Conservation (phyloP, 139 green algal species). For the Chlamydomonas eustigma region DNA sequence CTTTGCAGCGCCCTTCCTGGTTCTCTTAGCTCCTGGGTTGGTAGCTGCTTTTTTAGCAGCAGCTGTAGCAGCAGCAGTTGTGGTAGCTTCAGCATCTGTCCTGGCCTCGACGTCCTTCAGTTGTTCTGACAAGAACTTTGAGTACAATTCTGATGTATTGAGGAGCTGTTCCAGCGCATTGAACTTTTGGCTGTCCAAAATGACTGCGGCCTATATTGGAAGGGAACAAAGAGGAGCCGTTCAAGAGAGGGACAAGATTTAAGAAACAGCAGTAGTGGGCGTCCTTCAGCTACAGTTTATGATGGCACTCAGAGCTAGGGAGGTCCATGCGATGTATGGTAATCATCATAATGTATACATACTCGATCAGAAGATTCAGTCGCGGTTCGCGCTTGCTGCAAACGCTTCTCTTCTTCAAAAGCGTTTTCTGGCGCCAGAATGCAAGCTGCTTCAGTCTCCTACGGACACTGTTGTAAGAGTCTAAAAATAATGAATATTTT, state of each 20-base stretch:
- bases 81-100: conserved; percentile 12
- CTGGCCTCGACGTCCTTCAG: conserved; percentile 30
- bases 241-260: too few species aligned
- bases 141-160: conserved; percentile 76
- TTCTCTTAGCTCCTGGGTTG: conserved; percentile 10
- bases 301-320: too few species aligned
- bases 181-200: conserved; percentile 6
- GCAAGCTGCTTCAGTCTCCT: conserved; percentile 50
- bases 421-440: conserved; percentile 45
- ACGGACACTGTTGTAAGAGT: not conserved
- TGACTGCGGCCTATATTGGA: too few species aligned
- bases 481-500: too few species aligned
- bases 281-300: too few species aligned
- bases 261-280: too few species aligned
- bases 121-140: conserved; percentile 81
- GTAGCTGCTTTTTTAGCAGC: not conserved
- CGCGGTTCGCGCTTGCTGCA: conserved; percentile 48
- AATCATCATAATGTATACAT: too few species aligned
- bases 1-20: conserved; percentile 1
- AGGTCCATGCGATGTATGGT: too few species aligned
- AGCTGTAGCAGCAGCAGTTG: not conserved
- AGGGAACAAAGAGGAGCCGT: too few species aligned
- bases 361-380: too few species aligned
- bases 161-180: conserved; percentile 30
- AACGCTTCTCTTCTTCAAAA: conserved; percentile 57